Base-by-base conservation (phyloP, 768 basidiomycete species). In the Rhizopogon rudus region DNA sequence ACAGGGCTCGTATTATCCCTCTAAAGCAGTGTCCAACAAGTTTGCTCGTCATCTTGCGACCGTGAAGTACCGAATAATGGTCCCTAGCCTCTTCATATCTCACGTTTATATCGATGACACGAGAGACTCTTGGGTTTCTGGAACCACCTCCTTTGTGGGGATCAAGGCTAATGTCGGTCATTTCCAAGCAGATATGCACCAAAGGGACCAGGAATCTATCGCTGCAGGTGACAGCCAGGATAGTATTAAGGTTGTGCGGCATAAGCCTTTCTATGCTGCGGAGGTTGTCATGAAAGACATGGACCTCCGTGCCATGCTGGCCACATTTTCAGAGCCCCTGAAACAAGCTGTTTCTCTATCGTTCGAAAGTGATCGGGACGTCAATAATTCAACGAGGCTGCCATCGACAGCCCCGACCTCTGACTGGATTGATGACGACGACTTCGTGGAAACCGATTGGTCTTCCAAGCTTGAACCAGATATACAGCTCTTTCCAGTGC, bases 161-260 rank as follows among this genome's bases (percentile, higher is more conserved):
- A 75, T 95, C 39, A 98, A 98, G 68, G 90, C 83, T 16, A 79
- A 85, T 63, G 81, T 95, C 39, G 84, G 86, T 37, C 81, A 84
- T 46, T 84, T 97, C 65, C 86, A 88, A 59, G 91, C 88, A 44
- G 95, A 98, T 65, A 80, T 95, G 74, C 95, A 98, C 67, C 94
- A 97, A 71, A 80, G 93, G 50, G 87, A 89, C 57, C 88, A 94
- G 72, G 92, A 95, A 73, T 78, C 80, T 7, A 75, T 74, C 1
- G 79, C 85, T 1, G 73, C 77, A 7, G 83, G 84, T n/a, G 73
- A 76, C 51, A 71, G 78, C 46, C 77, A 84, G 6, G 73, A 81
- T 22, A 78, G 80, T n/a, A 77, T 76, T 17, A 85, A 85, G 64
- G 75, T 79, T 4, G 72, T 84, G 6, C 79, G 82, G 8, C 86